These are phyloP conservation scores for Agapanthus africanus DNA, from an alignment of 106 monocot species.

Conservation along the genomic window DNA sequence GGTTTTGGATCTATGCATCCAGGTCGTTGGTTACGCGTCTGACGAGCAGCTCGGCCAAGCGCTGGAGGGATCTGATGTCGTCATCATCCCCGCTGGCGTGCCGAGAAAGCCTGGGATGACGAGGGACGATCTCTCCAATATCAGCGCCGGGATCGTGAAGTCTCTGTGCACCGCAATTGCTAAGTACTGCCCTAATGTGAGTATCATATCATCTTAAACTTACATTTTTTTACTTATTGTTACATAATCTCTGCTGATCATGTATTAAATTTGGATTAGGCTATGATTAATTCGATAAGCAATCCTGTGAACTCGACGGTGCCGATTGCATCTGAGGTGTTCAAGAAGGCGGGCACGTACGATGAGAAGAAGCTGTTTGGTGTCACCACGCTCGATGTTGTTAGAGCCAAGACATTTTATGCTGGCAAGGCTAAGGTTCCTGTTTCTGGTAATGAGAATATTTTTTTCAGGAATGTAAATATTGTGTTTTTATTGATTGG, in stretches of 20 bases:
- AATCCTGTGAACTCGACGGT: slow-evolving; percentile 97
- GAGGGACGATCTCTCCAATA: slow-evolving; percentile 68
- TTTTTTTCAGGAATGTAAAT: too few relatives aligned
- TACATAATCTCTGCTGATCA: too few relatives aligned
- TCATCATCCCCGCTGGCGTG: slow-evolving; percentile 69
- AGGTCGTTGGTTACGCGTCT: slow-evolving; percentile 40
- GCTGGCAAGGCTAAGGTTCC: slow-evolving; percentile 71
- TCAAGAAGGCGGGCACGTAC: slow-evolving; percentile 89
- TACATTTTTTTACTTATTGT: too few relatives aligned
- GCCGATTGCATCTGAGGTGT: slow-evolving; percentile 88
- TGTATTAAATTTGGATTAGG: too few relatives aligned
- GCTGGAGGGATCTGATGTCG: slow-evolving; percentile 49
- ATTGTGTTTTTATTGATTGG: too few relatives aligned
- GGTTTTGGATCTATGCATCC: too few relatives aligned
- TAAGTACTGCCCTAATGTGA: slow-evolving; percentile 66
- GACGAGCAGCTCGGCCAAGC: slow-evolving; percentile 61
- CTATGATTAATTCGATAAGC: slow-evolving; percentile 86
- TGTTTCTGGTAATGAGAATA: slow-evolving; percentile 39
- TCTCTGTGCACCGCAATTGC: slow-evolving; percentile 50
- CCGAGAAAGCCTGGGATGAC: slow-evolving; percentile 81
- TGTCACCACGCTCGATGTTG: slow-evolving; percentile 88
- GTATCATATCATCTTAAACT: too few relatives aligned
- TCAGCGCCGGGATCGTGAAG: slow-evolving; percentile 71
- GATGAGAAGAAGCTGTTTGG: slow-evolving; percentile 86
- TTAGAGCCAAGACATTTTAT: slow-evolving; percentile 91